A percentile compares a stretch with the other conserved stretches of the same genome.
phyloP scores from a whole-genome alignment of 305 asterid genomes.

The Solanum hybrid region DNA sequence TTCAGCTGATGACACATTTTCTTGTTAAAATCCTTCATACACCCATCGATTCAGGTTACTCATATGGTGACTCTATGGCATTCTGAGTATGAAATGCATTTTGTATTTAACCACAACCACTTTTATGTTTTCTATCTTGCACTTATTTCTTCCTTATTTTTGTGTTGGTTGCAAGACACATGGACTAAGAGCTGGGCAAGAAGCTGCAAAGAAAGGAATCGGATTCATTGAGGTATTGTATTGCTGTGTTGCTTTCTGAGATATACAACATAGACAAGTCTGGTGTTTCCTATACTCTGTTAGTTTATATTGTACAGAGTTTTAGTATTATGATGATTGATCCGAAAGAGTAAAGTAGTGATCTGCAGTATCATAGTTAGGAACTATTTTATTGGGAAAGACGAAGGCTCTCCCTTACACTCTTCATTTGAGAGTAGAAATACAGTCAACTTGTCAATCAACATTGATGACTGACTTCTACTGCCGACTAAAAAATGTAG shows the following conservation, averaged over 20 bases:
- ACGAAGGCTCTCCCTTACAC: not conserved
- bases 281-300: not conserved
- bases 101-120: not conserved
- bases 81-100: not conserved
- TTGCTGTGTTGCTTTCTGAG: not conserved
- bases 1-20: not conserved
- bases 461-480: not conserved
- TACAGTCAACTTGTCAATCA: not conserved
- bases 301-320: not conserved
- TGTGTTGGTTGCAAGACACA: slow-evolving; percentile 50
- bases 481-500: not conserved
- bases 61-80: not conserved
- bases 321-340: not conserved
- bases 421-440: not conserved
- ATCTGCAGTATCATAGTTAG: not conserved
- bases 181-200: slow-evolving; percentile 72
- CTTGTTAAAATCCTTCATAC: not conserved
- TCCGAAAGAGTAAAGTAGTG: not conserved
- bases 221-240: slow-evolving; percentile 63
- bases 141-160: not conserved
- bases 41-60: not conserved
- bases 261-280: not conserved
- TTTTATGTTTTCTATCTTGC: not conserved
- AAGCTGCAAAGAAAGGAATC: slow-evolving; percentile 49
- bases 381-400: not conserved